A percentile compares a stretch with the other conserved stretches of the same genome.
These are phyloP conservation scores for Fusarium lateritium DNA, from an alignment of 2,329 filamentous ascomycete genomes.

Conservation along the genomic window DNA sequence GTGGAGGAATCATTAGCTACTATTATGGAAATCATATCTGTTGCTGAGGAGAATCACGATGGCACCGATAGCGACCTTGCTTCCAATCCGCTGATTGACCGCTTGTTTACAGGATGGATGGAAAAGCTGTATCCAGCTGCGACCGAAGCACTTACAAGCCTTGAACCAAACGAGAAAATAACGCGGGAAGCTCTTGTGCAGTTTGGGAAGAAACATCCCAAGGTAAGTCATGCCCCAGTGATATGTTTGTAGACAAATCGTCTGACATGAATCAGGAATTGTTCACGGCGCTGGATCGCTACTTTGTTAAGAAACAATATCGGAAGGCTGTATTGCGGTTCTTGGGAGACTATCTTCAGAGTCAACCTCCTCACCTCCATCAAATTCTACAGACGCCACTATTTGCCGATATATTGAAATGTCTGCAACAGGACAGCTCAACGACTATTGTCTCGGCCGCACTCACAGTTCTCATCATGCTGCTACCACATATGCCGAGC, in stretches of 20 bases:
- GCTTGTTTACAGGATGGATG: conserved; percentile 71
- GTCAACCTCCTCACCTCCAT: conserved; percentile 85
- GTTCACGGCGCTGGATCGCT: conserved; percentile 74
- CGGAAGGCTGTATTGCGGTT: conserved; percentile 76
- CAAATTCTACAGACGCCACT: conserved; percentile 79
- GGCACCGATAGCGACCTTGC: conserved; percentile 58
- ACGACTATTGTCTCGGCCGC: conserved; percentile 83
- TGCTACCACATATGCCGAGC: conserved; percentile 84
- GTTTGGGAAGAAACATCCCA: conserved; percentile 79
- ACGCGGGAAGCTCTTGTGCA: conserved; percentile 67
- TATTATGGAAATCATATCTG: conserved; percentile 74
- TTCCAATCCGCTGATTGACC: conserved; percentile 67
- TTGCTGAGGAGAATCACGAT: conserved; percentile 71
- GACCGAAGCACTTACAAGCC: conserved; percentile 55
- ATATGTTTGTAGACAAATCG: neutral
- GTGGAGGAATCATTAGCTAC: conserved; percentile 76
- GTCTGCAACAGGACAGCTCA: conserved; percentile 83
- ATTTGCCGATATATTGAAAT: conserved; percentile 79
- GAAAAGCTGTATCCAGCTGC: conserved; percentile 59
- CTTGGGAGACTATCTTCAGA: conserved; percentile 79
- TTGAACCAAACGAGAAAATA: conserved; percentile 65
- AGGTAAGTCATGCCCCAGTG: conserved; percentile 49
- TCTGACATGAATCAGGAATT: conserved; percentile 67
- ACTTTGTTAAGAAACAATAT: conserved; percentile 74
- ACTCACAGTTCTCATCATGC: conserved; percentile 83